phyloP scores from a whole-genome alignment of 2,329 filamentous ascomycete species.

The Colletotrichum sp. region DNA sequence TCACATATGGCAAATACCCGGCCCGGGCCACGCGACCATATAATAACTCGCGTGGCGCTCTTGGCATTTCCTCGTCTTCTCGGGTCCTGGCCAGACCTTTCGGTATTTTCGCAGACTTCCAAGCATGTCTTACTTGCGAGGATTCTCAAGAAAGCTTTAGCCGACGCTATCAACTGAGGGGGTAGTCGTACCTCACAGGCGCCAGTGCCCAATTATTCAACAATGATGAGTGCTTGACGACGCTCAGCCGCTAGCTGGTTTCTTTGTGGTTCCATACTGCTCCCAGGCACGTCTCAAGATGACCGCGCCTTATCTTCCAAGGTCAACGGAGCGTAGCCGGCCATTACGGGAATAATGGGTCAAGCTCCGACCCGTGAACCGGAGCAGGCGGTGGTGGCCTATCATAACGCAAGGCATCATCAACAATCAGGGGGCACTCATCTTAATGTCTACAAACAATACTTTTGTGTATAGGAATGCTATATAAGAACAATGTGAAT shows the following conservation, averaged over 20 bases:
- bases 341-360: neutral
- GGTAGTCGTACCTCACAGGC: neutral
- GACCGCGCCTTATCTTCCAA: neutral
- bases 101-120: neutral
- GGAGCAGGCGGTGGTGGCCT: neutral
- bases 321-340: neutral
- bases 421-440: neutral
- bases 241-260: neutral
- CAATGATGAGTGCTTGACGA: neutral
- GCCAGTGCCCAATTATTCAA: neutral
- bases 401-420: neutral
- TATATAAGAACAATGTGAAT: neutral
- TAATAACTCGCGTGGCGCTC: neutral
- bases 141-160: neutral
- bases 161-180: neutral
- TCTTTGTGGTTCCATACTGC: neutral
- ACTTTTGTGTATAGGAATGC: neutral
- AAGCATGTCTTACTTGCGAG: neutral
- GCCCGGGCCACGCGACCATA: neutral
- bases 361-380: neutral
- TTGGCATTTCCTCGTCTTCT: neutral
- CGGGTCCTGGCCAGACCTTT: neutral
- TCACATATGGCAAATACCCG: neutral
- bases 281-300: neutral
- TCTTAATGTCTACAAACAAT: neutral